These are phyloP conservation scores for Daldinia caldariorum DNA, from an alignment of 495 filamentous ascomycete genomes.

Conservation along the genomic window DNA sequence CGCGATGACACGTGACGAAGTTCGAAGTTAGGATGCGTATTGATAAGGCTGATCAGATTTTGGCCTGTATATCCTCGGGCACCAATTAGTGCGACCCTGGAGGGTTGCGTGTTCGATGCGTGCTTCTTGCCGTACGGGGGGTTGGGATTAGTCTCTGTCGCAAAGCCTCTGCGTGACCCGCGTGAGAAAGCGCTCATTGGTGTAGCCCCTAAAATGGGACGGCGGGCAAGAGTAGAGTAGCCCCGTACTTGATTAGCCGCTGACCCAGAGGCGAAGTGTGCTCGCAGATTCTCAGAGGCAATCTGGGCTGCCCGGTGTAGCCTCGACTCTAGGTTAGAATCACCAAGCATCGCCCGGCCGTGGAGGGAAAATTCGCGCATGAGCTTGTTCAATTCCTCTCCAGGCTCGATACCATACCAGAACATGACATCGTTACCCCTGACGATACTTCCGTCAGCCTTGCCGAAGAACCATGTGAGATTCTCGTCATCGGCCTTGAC, in stretches of 20 bases:
- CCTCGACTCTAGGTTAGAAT: conserved; percentile 87
- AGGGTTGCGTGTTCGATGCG: conserved; percentile 80
- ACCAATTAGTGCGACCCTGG: conserved; percentile 90
- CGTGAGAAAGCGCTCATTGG: conserved; percentile 33
- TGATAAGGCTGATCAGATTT: conserved; percentile 88
- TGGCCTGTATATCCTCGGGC: conserved; percentile 97
- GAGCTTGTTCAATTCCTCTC: conserved; percentile 85
- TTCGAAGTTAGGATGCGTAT: conserved; percentile 93
- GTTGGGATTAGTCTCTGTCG: conserved; percentile 82
- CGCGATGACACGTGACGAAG: conserved; percentile 93
- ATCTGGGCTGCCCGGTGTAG: conserved; percentile 78
- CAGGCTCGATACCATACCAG: conserved; percentile 91
- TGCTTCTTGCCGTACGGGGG: conserved; percentile 96
- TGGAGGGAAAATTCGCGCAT: conserved; percentile 88
- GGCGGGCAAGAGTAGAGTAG: conserved; percentile 43
- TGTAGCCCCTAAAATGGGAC: conserved; percentile 34
- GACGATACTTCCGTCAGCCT: conserved; percentile 90
- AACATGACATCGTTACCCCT: conserved; percentile 90
- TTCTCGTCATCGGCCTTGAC: conserved; percentile 97
- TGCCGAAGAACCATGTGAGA: conserved; percentile 98
- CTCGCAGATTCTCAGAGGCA: conserved; percentile 58
- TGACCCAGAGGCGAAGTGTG: conserved; percentile 46
- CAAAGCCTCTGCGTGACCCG: conserved; percentile 32
- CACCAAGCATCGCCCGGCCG: conserved; percentile 87
- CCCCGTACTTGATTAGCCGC: conserved; percentile 46